phyloP scores from a whole-genome alignment of 2,329 filamentous ascomycete species.

The Calonectria leucothoes region DNA sequence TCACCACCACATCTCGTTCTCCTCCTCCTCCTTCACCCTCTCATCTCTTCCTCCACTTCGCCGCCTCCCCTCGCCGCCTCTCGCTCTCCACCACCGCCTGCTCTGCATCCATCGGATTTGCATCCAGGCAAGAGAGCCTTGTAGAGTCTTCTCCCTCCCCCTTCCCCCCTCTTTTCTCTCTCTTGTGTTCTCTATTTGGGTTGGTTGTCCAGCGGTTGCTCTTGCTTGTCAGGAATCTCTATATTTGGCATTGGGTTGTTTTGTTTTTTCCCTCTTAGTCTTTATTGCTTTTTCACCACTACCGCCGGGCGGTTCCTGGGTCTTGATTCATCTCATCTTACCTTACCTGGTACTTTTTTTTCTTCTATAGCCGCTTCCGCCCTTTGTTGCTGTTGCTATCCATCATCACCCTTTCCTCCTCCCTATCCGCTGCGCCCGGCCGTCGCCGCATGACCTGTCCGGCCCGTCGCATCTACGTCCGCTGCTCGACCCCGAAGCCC shows the following conservation, averaged over 20 bases:
- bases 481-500: conserved; percentile 45
- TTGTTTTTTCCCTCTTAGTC: conserved; percentile 30
- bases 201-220: conserved; percentile 42
- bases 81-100: conserved; percentile 33
- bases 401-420: conserved; percentile 29
- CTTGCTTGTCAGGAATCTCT: conserved; percentile 28
- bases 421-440: conserved; percentile 30
- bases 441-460: conserved; percentile 44
- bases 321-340: conserved; percentile 33
- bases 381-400: neutral
- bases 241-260: conserved; percentile 31
- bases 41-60: conserved; percentile 22
- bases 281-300: conserved; percentile 33
- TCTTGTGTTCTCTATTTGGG: conserved; percentile 29
- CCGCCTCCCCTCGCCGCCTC: conserved; percentile 32
- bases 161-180: conserved; percentile 26
- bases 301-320: conserved; percentile 44
- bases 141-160: conserved; percentile 32
- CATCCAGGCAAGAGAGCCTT: conserved; percentile 40
- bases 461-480: conserved; percentile 38
- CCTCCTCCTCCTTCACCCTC: conserved; percentile 28
- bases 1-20: conserved; percentile 42
- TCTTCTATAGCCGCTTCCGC: neutral
- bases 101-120: conserved; percentile 35
- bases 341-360: conserved; percentile 18